phyloP scores from a whole-genome alignment of 129 eudicot genomes.

The Glebionis coronaria region DNA sequence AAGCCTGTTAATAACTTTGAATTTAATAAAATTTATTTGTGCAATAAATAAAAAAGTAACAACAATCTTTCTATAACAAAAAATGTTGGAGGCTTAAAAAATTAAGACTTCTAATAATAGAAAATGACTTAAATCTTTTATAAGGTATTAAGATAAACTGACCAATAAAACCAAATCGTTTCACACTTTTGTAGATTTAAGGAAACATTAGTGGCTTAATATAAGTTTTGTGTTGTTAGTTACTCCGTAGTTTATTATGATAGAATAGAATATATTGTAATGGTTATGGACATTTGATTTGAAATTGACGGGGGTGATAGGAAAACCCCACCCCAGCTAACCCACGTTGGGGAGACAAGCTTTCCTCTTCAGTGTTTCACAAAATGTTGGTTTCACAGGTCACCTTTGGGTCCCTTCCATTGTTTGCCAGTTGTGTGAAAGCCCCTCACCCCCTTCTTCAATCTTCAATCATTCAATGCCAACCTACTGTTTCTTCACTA shows the following conservation, averaged over 20 bases:
- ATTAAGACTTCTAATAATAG: no score
- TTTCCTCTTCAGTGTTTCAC: constrained; percentile 28
- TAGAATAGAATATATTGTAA: neutral
- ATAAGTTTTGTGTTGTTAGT: neutral
- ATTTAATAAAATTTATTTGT: no score
- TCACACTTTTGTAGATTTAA: neutral
- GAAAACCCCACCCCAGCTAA: constrained; percentile 39
- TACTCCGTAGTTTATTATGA: neutral
- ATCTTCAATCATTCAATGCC: constrained; percentile 31
- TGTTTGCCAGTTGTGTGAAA: constrained; percentile 28
- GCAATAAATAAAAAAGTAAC: no score
- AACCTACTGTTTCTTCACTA: constrained; percentile 4
- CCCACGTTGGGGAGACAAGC: constrained; percentile 42
- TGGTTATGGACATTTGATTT: neutral
- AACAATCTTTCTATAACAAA: no score
- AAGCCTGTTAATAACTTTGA: no score
- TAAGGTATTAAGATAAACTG: no score
- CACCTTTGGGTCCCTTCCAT: constrained; percentile 35
- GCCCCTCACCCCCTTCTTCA: constrained; percentile 6
- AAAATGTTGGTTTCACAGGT: constrained; percentile 40
- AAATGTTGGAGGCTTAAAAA: no score
- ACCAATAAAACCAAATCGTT: no score
- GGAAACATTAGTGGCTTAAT: neutral
- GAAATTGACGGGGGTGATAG: constrained; percentile 29
- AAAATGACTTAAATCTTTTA: no score